Evolutionary conservation across 208 protist species (phyloP).

Genomic region (Acanthamoeba sp.): DNA sequence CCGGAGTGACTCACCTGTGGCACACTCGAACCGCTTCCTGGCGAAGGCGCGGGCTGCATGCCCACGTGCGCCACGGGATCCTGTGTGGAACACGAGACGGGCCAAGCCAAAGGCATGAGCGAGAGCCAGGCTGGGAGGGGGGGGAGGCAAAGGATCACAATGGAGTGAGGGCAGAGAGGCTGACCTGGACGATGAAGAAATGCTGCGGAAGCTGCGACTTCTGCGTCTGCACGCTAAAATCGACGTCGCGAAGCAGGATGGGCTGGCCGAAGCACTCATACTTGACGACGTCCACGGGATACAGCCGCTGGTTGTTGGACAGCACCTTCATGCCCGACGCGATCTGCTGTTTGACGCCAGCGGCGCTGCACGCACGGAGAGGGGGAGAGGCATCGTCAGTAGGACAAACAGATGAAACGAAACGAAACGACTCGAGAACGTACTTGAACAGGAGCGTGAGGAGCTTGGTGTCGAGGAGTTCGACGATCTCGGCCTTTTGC

Average conservation of each 20-base stretch:
- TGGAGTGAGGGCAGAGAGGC: neutral
- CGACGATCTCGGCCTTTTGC: slow-evolving; percentile 33
- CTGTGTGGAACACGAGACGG: neutral
- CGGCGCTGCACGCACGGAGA: neutral
- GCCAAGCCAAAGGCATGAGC: too few species aligned
- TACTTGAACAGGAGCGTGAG: slow-evolving; percentile 28
- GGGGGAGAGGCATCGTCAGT: neutral
- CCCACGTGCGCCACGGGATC: neutral
- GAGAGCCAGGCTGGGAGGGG: too few species aligned
- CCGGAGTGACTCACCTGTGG: neutral
- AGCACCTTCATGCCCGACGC: neutral
- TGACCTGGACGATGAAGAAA: slow-evolving; percentile 24
- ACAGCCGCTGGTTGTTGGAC: slow-evolving; percentile 9
- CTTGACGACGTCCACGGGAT: slow-evolving; percentile 25
- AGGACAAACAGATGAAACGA: neutral
- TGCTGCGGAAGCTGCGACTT: slow-evolving; percentile 23
- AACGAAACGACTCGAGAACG: neutral
- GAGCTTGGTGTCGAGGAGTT: slow-evolving; percentile 55
- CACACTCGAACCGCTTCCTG: neutral
- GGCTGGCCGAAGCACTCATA: slow-evolving; percentile 41
- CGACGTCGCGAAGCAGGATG: slow-evolving; percentile 42
- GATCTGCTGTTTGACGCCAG: slow-evolving; percentile 19
- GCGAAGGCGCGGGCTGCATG: neutral
- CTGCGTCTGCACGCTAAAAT: slow-evolving; percentile 30
- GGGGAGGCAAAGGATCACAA: too few species aligned